Evolutionary conservation across 768 basidiomycete genomes (phyloP).

Genomic region (Pholiota conissans): DNA sequence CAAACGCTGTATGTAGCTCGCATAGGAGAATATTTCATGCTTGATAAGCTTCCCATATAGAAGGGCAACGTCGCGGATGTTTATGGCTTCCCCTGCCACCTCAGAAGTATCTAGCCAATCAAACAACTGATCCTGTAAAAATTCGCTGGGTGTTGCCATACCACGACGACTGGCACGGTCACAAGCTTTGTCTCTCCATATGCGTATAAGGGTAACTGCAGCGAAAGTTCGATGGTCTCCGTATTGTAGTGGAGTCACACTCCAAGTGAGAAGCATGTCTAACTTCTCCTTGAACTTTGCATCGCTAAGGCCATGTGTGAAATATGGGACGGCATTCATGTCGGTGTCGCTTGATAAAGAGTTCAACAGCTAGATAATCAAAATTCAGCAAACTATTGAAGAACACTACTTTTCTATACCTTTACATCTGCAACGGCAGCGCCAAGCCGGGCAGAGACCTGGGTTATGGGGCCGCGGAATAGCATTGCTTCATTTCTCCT

Average conservation of each 20-base stretch:
- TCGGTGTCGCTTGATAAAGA: constrained; percentile 69
- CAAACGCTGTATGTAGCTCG: constrained; percentile 75
- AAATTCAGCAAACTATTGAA: not conserved
- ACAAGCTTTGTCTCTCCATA: constrained; percentile 60
- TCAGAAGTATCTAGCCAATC: constrained; percentile 77
- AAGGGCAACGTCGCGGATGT: constrained; percentile 60
- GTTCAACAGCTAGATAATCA: constrained; percentile 59
- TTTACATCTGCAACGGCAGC: constrained; percentile 59
- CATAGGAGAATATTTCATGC: constrained; percentile 71
- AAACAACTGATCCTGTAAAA: constrained; percentile 76
- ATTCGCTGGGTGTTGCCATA: constrained; percentile 55
- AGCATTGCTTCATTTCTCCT: constrained; percentile 81
- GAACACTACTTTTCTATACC: constrained; percentile 23
- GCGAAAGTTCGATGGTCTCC: constrained; percentile 81
- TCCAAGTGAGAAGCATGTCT: constrained; percentile 77
- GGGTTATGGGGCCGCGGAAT: constrained; percentile 65
- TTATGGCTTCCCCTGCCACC: constrained; percentile 54
- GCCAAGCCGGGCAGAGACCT: constrained; percentile 57
- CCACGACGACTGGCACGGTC: constrained; percentile 66
- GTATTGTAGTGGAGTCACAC: constrained; percentile 76
- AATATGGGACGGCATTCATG: constrained; percentile 57
- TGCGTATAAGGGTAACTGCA: constrained; percentile 64
- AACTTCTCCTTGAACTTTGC: constrained; percentile 64
- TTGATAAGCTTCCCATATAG: constrained; percentile 74
- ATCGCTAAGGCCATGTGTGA: constrained; percentile 45